Percentiles rank a stretch among this genome's conserved stretches.
Evolutionary conservation across 495 filamentous ascomycete species (phyloP).

Genomic region (Pyronema domesticum): DNA sequence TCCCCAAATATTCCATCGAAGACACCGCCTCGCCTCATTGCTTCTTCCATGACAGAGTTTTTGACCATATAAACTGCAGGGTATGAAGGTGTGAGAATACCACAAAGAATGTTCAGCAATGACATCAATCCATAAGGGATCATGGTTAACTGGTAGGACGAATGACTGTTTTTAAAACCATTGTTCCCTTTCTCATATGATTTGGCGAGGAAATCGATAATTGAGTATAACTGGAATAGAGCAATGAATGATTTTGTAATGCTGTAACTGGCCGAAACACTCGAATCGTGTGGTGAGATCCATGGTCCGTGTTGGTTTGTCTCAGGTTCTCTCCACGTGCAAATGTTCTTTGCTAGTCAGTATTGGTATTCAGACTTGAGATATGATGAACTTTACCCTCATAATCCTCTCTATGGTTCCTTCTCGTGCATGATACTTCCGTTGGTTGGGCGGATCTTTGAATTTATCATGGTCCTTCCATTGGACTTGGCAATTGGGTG

Average conservation of each 20-base stretch:
- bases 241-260: not conserved
- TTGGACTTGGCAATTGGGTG: not conserved
- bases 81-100: not conserved
- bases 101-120: slow-evolving; percentile 1
- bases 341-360: too few species aligned
- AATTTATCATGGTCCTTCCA: not conserved
- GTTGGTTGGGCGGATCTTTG: not conserved
- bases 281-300: too few species aligned
- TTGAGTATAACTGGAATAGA: not conserved
- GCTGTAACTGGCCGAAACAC: not conserved
- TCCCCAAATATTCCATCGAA: slow-evolving; percentile 3
- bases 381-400: not conserved
- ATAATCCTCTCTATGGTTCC: not conserved
- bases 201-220: not conserved
- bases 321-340: too few species aligned
- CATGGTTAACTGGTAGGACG: slow-evolving; percentile 4
- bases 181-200: not conserved
- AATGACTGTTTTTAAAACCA: not conserved
- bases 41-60: not conserved
- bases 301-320: too few species aligned
- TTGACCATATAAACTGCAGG: not conserved
- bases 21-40: not conserved
- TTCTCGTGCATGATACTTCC: not conserved
- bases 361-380: not conserved
- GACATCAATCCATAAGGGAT: slow-evolving; percentile 7